Evolutionary conservation across 208 protist species (phyloP), one percentile per base, ranked within the genome.

Genomic region (Crithidia fasciculata): DNA sequence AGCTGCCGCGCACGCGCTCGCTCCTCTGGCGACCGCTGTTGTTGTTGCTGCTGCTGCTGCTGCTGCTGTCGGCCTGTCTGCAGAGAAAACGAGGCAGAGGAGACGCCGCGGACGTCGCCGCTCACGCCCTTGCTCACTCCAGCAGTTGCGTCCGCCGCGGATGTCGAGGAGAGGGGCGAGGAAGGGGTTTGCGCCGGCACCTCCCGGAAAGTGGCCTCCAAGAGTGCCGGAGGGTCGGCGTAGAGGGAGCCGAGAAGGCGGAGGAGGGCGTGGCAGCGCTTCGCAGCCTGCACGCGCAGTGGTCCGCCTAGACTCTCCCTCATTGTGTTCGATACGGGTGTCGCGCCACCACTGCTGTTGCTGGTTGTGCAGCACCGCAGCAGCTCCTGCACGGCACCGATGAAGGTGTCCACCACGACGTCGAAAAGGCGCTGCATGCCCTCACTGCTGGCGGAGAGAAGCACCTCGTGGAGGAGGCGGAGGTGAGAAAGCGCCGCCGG

Each of bases 351-450:
- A 47, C 49, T 28, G 49, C 8, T 52, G 49, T 49, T 16, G 41
- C 9, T n/a, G 64, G 47, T 0, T 16, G 5, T 10, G n/a, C 36
- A 19, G 67, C 55, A 37, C 53, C 54, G 67, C 41, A 80, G 39
- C 39, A 74, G 41, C 16, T 69, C 68, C 12, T 71, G 47, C 60
- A 80, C 74, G 54, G 68, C 12, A 13, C 15, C 8, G 18, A 80
- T 55, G 50, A 74, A 69, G 5, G 55, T 54, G 18, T 80, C 74
- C 43, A 80, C 60, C 18, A 74, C 12, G 18, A 55, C 9, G 19
- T 80, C 68, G 40, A 80, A 50, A 8, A 80, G 43, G 3, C 37
- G 47, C 8, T 16, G 67, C 74, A 74, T 74, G 54, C 62, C 62
- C 7, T 80, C 74, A 15, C 39, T 8, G 53, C 43, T 50, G 12